These are phyloP conservation scores for Sporothrix variecibatus DNA, from an alignment of 2,329 filamentous ascomycete genomes.

Conservation along the genomic window DNA sequence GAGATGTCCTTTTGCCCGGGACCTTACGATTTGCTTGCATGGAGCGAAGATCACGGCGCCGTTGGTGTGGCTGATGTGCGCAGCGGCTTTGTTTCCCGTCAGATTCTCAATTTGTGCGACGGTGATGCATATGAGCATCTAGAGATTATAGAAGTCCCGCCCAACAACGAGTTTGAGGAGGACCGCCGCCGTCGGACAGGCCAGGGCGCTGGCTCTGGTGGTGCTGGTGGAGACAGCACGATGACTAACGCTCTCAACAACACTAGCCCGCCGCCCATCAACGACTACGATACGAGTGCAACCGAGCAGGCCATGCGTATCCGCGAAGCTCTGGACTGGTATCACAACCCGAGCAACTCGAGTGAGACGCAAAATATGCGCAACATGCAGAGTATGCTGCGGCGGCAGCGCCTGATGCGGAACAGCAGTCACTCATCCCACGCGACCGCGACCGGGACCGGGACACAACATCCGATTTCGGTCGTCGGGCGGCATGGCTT, in stretches of 20 bases:
- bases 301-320: constrained; percentile 38
- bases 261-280: background rate
- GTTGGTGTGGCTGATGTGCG: constrained; percentile 75
- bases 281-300: constrained; percentile 29
- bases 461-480: constrained; percentile 13
- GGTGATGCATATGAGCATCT: constrained; percentile 58
- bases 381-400: constrained; percentile 10
- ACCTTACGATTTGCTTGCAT: constrained; percentile 86
- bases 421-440: constrained; percentile 42
- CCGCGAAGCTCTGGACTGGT: constrained; percentile 43
- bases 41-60: constrained; percentile 84
- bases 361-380: constrained; percentile 60
- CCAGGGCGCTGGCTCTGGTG: constrained; percentile 39
- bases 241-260: background rate
- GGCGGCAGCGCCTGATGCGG: constrained; percentile 47
- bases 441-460: constrained; percentile 39
- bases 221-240: background rate
- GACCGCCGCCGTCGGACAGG: constrained; percentile 40
- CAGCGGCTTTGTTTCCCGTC: constrained; percentile 65
- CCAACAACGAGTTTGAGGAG: constrained; percentile 47
- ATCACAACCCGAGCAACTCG: constrained; percentile 54
- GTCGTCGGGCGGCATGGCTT: constrained; percentile 22
- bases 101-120: constrained; percentile 66
- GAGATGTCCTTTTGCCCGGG: constrained; percentile 91
- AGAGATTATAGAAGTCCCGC: constrained; percentile 45